Base-by-base conservation (phyloP, 2,329 filamentous ascomycete species). In the Aureobasidium sp. region DNA sequence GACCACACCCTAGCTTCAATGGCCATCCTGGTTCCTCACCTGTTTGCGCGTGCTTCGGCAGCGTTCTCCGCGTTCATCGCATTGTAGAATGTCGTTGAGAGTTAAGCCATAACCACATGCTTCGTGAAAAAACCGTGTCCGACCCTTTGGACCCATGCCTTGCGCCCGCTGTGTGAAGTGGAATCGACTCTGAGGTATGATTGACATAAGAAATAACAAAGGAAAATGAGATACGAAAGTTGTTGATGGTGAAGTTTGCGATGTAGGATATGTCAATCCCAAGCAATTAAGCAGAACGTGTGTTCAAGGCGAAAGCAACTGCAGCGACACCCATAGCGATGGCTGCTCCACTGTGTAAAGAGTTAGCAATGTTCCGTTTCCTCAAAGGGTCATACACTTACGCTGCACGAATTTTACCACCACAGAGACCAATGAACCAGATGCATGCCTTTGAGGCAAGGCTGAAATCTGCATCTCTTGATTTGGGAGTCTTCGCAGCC, bases 291-390 rank as follows among this genome's bases (percentile, higher is more conserved):
- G 29, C 34, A 3, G 55, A 59, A 17, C 60, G 60, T 15, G 46
- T 26, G 39, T 43, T 46, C 4, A 62, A 29, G 43, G 51, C 50
- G 34, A 55, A 41, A 3, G 51, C 51, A n/a, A 53, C 61, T 27
- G 61, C 61, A 15, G 61, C 61, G n/a, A 63, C 47, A 9, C 61
- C 27, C 44, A 63, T 55, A 44, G 53, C 61, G 26, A 63, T 47
- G 12, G 61, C 61, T 3, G 52, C 52, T 20, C 52, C 53, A 47
- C 61, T 63, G 36, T 27, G 10, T 29, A 39, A 27, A 17, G 9
- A 13, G 61, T 59, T 37, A 63, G 61, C 15, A 51, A 41, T n/a
- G 8, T 46, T 24, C 12, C 9, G 10, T 5, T 34, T 32, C 20
- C 6, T 6, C 17, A 2, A 32, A 43, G 20, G 12, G 8, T 36